Evolutionary conservation across 129 eudicot species (phyloP), one percentile per base, ranked within the genome.

Genomic region (Logfia minima): DNA sequence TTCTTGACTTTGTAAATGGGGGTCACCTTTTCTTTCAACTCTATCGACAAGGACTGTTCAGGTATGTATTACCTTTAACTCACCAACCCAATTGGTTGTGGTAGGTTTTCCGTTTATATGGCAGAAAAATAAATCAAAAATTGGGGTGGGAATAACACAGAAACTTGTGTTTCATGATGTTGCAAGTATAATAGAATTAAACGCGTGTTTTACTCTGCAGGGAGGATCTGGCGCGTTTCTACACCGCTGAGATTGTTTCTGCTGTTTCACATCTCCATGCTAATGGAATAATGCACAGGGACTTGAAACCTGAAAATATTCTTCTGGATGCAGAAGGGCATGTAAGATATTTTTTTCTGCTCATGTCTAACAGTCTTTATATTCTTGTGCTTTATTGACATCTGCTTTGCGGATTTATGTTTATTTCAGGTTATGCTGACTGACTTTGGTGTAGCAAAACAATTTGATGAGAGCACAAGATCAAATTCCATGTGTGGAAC

Each of bases 401-500:
- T 45, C 17, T 61, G 35, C 9, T 58, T 26, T 61, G n/a, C 22
- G 80, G 62, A 6, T 26, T 13, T 37, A 43, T 73, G 78, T 72
- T 48, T 66, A 62, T 77, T 60, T 43, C 66, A 92, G 97, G 97
- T 77, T 39, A 75, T 89, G 83, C 74, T 92, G 70, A 89, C 97
- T 18, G 97, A 92, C 32, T 92, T 92, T 85, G 97, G 97, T 31
- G 76, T 92, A 56, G 96, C 97, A 24, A 92, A 92, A 69, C 74
- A 89, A 75, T 85, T 92, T 59, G 85, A 87, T 35, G 96, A 87
- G 66, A 79, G 83, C 21, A 80, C 88, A 72, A 86, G 90, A 56
- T 85, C 97, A 55, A 92, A 92, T 80, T 92, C 97, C 29, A 82
- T 92, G 88, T 89, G 97, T 79, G 97, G 97, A 75, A 92, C 97